Evolutionary conservation across 2,329 filamentous ascomycete genomes (phyloP), one percentile per base, ranked within the genome.

Genomic region (Graphilbum fragrans): DNA sequence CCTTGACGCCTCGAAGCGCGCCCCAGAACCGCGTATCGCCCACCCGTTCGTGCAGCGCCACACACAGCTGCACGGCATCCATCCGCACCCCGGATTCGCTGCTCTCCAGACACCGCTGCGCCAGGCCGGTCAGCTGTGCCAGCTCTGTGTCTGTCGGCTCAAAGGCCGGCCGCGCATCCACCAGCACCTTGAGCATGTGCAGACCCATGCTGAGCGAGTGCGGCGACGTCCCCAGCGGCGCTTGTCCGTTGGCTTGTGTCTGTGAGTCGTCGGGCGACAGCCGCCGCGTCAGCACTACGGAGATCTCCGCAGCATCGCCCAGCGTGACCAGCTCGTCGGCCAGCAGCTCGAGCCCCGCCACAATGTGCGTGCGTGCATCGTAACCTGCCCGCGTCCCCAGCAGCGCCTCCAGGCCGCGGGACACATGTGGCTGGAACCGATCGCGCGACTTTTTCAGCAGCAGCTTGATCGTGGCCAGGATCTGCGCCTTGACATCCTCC

Each of bases 11-110:
- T 43, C 67, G 73, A 52, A 87, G 66, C 20, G 70, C 69, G 27
- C 70, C 70, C 83, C 83, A 90, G 55, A 88, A 88, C 23, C 53
- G 54, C 10, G 52, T 58, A 41, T 80, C 75, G 12, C 77, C 76
- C 9, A 81, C 66, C 11, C 72, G 60, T 37, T 69, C 66, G 55
- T 87, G 81, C 46, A 87, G 61, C 44, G 79, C 76, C 21, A 86
- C 77, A 51, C 82, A 86, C n/a, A 87, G 67, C 55, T 85, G 77
- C 36, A 87, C 80, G n/a, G 82, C 80, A 46, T 84, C 82, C 69
- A 86, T 83, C 33, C 77, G 66, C 8, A 81, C 77, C 7, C 71
- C 74, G 37, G 73, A 77, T 52, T 80, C 75, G 21, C 62, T 55
- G 47, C 72, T 77, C 47, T 76, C 74, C 17, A 81, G 64, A 48